phyloP scores from a whole-genome alignment of 768 basidiomycete species.

The Tricholoma flavovirens region DNA sequence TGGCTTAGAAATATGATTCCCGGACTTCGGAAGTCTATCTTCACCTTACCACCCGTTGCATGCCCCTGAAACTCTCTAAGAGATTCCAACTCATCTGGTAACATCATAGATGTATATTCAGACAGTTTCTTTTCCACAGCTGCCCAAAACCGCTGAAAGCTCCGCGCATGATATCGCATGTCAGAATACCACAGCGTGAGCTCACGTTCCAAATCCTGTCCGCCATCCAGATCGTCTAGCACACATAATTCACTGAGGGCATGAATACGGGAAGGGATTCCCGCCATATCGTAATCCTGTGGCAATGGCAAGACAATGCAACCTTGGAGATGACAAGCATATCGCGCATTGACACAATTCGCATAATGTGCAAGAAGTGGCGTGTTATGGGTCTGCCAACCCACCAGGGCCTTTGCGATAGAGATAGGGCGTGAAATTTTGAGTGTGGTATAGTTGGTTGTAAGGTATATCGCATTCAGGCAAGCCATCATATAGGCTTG shows the following conservation, averaged over 20 bases:
- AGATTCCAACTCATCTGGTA: not conserved
- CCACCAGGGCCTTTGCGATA: not conserved
- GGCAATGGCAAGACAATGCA: not conserved
- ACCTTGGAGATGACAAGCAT: not conserved
- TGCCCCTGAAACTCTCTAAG: not conserved
- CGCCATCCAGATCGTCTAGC: not conserved
- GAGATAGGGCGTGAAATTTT: not conserved
- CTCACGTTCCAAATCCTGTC: not conserved
- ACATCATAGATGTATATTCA: not conserved
- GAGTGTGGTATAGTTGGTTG: not conserved
- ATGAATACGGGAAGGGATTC: not conserved
- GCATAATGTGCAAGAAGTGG: not conserved
- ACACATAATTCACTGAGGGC: not conserved
- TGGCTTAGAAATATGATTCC: not conserved
- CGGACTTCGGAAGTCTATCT: not conserved
- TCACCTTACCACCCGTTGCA: not conserved
- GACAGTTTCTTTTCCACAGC: not conserved
- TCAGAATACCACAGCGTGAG: not conserved
- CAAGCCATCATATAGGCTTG: not conserved
- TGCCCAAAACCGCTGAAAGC: not conserved
- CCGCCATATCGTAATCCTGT: not conserved
- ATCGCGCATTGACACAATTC: not conserved
- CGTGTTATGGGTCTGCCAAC: not conserved
- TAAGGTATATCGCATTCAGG: not conserved
- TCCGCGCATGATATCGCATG: not conserved